A percentile compares a stretch with the other conserved stretches of the same genome.
These are phyloP conservation scores for Aschersonia sp. DNA, from an alignment of 2,329 filamentous ascomycete species.

Conservation along the genomic window DNA sequence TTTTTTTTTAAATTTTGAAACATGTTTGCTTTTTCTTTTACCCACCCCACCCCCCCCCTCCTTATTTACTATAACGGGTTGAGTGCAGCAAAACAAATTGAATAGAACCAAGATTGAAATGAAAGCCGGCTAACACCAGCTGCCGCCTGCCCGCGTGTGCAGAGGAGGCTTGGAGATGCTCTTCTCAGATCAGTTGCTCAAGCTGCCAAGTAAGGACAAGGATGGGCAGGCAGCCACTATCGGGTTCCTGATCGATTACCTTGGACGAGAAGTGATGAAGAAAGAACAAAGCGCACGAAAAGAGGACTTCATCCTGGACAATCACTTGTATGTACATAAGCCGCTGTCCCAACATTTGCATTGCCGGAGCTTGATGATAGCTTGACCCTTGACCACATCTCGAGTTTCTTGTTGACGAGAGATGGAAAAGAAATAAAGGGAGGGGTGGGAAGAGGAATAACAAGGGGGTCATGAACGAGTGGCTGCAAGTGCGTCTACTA, in stretches of 20 bases:
- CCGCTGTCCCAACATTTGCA: neutral
- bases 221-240: constrained; percentile 51
- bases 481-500: neutral
- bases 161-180: constrained; percentile 91
- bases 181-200: constrained; percentile 63
- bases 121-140: too few relatives aligned
- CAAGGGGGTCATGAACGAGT: too few relatives aligned
- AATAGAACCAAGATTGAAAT: too few relatives aligned
- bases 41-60: too few relatives aligned
- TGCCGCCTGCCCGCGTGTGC: constrained; percentile 1
- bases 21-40: too few relatives aligned
- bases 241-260: constrained; percentile 60
- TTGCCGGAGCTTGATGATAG: neutral
- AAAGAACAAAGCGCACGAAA: constrained; percentile 47
- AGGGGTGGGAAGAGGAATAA: too few relatives aligned
- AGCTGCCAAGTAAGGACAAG: constrained; percentile 47
- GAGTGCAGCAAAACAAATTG: too few relatives aligned
- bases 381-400: too few relatives aligned
- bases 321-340: constrained; percentile 57
- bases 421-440: too few relatives aligned
- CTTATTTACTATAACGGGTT: too few relatives aligned
- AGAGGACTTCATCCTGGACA: constrained; percentile 81
- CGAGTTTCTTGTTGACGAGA: too few relatives aligned
- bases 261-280: constrained; percentile 72
- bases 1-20: too few relatives aligned